Evolutionary conservation across 768 basidiomycete genomes (phyloP), one percentile per base, ranked within the genome.

Genomic region (Boletus rufocinnamomeus): DNA sequence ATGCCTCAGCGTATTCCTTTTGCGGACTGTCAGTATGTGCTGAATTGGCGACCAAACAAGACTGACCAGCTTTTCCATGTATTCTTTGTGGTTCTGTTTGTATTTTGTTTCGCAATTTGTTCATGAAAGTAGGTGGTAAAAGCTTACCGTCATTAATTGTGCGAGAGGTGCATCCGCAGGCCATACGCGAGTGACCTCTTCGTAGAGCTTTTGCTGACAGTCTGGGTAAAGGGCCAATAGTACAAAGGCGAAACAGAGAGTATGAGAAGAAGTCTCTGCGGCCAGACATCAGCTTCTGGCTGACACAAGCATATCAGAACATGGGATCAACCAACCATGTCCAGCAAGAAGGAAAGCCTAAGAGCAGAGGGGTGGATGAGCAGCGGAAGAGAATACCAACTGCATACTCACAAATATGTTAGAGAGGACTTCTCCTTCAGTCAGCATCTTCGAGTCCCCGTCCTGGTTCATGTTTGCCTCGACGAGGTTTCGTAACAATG

Each of bases 151-250:
- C 43, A 63, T 38, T 41, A 63, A 27, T 35, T 57, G 65, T 11
- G 63, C 49, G 14, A 68, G 60, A 8, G 78, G 72, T 8, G 54
- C 52, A 17, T 72, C 74, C 5, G 71, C 61, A 11, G 80, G 79
- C 77, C 81, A 82, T n/a, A 79, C 43, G 17, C 49, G 54, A 8
- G 51, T 35, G 6, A 75, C 65, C 53, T 84, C 81, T 35, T 79
- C 72, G 49, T 75, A 77, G 0, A 85, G 61, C 54, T 74, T 79
- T 28, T 76, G 67, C 62, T 85, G 84, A 34, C 72, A 72, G 1
- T 80, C 79, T 3, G 82, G 82, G 61, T 83, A 69, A 14, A 84
- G 69, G 5, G 84, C 84, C 9, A 85, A 67, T 13, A 81, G 69
- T 0, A 64, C 69, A 16, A 83, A 56, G 1, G 76, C 72, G 56